Evolutionary conservation across 129 eudicot genomes (phyloP), one percentile per base, ranked within the genome.

Genomic region (Arctium minus): DNA sequence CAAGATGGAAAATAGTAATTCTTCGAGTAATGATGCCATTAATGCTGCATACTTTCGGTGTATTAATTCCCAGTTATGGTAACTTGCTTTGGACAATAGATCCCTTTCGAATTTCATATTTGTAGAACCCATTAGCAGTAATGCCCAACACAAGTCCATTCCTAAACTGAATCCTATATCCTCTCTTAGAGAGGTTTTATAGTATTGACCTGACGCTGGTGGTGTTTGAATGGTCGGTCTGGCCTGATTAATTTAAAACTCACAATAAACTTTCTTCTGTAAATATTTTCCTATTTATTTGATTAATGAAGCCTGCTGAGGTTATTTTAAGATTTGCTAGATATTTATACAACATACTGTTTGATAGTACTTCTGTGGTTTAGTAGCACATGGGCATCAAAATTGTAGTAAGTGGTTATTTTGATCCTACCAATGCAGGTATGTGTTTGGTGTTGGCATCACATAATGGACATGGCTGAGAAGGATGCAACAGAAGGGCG

Each of bases 391-490:
- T 15, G 64, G 0, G 6, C 18, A 50, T 50, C 18, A 50, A 50
- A 50, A 50, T 50, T 50, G 64, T 17, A 50, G 64, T 50, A 50
- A 2, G 18, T 36, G 22, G 29, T 62, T 65, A 39, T 72, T 40
- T 79, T 80, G 48, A 70, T 3, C 79, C 40, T 36, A 72, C 79
- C 79, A 74, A 22, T 79, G 30, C 93, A 93, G 98, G 89, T 91
- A 74, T 93, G 97, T 70, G 91, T 93, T 87, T 93, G 98, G 98
- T 93, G 98, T 87, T 93, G 97, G 97, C 90, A 93, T 86, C 98
- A 93, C 85, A 88, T 93, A 85, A 93, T 93, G 90, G 94, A 93
- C 88, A 91, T 93, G 97, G 97, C 98, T 72, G 98, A 91, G 89
- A 93, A 93, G 87, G 89, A 93, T 82, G 91, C 88, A 86, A 86